Base-by-base conservation (phyloP, 2,329 filamentous ascomycete genomes). In the Clonostachys chloroleuca region DNA sequence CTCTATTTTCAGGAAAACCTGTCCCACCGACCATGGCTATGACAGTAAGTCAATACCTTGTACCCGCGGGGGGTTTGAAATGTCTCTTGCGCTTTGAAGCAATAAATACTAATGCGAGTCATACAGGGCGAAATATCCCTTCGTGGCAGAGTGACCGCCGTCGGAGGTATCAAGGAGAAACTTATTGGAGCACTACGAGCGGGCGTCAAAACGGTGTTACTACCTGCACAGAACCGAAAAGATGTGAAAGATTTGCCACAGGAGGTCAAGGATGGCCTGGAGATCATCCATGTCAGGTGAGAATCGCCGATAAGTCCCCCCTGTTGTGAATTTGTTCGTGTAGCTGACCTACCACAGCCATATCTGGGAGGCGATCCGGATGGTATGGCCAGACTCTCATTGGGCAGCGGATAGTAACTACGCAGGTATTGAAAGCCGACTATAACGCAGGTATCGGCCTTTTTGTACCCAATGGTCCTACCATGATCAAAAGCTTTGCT, bases 151-250 rank as follows among this genome's bases (percentile, higher is more conserved):
- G 87, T 99, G 48, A 89, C 94, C 68, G 90, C 92, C 24, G 94
- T 99, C 35, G 94, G 94, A 46, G 94, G 94, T 16, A 97, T 99
- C 72, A 96, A 97, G 70, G 92, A 99, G 80, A 99, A 99, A 68
- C 77, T 97, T 46, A 97, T 99, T 61, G 94, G 94, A 18, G 94
- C 94, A 9, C 75, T 95, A 61, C 81, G 92, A 47, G 94, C 94
- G 3, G 94, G 94, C 30, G 92, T 99, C 51, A 95, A 96, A 77
- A 92, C 89, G 34, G 92, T 99, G 8, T 66, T 99, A 50, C 73
- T 99, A 8, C 94, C 94, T 4, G 80, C 86, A 34, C 86, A 89
- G 56, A 99, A 99, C 65, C 80, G 85, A 53, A 97, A 97, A 70
- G 94, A 99, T 63, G 86, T 88, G 49, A 88, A 87, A 66, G 92